Evolutionary conservation across 2,329 filamentous ascomycete species (phyloP).

Genomic region (Scedosporium dehoogii): DNA sequence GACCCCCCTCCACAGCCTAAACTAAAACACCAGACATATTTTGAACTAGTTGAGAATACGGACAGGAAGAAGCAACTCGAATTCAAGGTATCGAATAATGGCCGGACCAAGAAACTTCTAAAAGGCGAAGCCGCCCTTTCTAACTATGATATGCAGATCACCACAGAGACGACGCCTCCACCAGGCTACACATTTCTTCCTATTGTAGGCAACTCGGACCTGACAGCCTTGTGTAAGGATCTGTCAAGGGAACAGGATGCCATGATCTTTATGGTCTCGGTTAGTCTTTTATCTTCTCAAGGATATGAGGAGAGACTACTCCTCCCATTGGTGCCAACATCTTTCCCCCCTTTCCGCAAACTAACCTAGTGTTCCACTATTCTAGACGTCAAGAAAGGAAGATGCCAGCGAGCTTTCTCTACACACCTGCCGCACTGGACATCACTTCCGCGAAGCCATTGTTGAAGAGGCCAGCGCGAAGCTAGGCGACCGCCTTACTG

Average conservation of each 20-base stretch:
- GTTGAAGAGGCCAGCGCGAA: slow-evolving; percentile 41
- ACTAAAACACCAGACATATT: slow-evolving; percentile 50
- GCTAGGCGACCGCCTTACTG: slow-evolving; percentile 13
- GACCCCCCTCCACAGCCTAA: slow-evolving; percentile 25
- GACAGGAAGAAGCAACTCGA: slow-evolving; percentile 57
- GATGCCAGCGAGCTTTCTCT: slow-evolving; percentile 28
- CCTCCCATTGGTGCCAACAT: slow-evolving; percentile 11
- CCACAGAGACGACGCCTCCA: slow-evolving; percentile 39
- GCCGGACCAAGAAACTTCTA: not conserved
- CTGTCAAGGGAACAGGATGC: slow-evolving; percentile 50
- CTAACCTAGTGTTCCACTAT: not conserved
- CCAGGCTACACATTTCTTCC: slow-evolving; percentile 55
- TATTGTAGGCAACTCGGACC: slow-evolving; percentile 44
- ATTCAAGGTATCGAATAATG: slow-evolving; percentile 37
- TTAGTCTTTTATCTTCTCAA: slow-evolving; percentile 23
- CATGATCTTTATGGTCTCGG: slow-evolving; percentile 58
- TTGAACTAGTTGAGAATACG: slow-evolving; percentile 54
- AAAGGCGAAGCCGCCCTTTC: not conserved
- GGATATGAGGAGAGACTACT: not conserved
- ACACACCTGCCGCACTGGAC: slow-evolving; percentile 50
- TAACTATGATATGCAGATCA: slow-evolving; percentile 31
- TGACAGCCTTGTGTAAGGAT: slow-evolving; percentile 55
- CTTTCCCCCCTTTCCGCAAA: not conserved
- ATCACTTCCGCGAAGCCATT: slow-evolving; percentile 49
- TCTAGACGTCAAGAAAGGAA: slow-evolving; percentile 21